Conservation (phyloP, 352 stramenopile species). For the Phytophthora europaea region DNA sequence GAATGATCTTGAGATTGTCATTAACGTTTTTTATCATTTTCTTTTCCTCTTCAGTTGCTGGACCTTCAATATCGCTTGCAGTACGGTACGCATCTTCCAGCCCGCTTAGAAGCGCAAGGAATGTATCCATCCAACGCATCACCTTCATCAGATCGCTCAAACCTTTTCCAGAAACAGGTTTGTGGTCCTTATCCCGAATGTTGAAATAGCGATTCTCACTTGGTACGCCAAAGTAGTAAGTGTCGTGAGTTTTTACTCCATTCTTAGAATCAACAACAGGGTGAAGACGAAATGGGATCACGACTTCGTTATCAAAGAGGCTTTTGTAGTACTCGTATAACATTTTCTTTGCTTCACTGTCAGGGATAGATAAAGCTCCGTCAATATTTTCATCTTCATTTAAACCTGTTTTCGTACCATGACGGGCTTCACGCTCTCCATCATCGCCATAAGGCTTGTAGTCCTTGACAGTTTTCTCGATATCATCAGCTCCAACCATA, state of each 20-base stretch:
- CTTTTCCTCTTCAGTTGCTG: not conserved
- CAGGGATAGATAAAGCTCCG: conserved; percentile 13
- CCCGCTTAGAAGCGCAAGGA: conserved; percentile 2
- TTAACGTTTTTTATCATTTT: conserved; percentile 16
- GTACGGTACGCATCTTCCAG: conserved; percentile 13
- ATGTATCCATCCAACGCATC: conserved; percentile 26
- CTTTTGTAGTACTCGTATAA: conserved; percentile 26
- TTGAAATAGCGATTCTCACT: conserved; percentile 11
- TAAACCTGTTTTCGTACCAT: conserved; percentile 19
- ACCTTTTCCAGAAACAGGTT: conserved; percentile 18
- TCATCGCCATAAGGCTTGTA: conserved; percentile 14
- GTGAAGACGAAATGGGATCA: conserved; percentile 11
- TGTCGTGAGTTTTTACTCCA: conserved; percentile 16
- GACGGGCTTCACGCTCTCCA: conserved; percentile 16
- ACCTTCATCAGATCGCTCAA: conserved; percentile 3
- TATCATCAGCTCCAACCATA: conserved; percentile 12
- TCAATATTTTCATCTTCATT: conserved; percentile 26
- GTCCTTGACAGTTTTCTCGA: conserved; percentile 9
- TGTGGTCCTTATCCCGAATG: conserved; percentile 15
- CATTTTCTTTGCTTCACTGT: conserved; percentile 24
- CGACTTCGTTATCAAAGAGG: conserved; percentile 19
- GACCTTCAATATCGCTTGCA: conserved; percentile 13
- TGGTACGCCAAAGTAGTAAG: conserved; percentile 21
- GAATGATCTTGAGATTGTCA: conserved; percentile 16
- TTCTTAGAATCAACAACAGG: conserved; percentile 18